Evolutionary conservation across 139 green algal genomes (phyloP).

Genomic region (Haematococcus sp.): DNA sequence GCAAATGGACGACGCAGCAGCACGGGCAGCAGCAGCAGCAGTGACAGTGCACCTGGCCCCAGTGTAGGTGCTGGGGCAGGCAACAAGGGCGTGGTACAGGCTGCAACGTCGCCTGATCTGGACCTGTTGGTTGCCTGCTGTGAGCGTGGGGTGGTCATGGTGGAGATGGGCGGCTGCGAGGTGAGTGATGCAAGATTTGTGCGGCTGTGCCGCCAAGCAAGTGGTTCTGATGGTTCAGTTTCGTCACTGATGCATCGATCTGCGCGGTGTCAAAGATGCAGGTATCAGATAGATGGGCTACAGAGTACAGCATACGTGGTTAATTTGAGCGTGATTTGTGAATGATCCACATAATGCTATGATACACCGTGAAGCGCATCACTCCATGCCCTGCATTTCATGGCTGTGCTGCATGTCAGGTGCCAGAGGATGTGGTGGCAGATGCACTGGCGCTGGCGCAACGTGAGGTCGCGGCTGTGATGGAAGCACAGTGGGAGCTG

Average conservation of each 20-base stretch:
- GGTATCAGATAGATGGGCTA: too few relatives aligned
- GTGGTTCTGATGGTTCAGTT: too few relatives aligned
- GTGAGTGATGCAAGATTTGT: slow-evolving; percentile 13
- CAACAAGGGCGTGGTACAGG: slow-evolving; percentile 7
- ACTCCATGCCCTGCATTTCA: too few relatives aligned
- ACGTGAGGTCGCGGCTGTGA: slow-evolving; percentile 5
- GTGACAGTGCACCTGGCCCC: too few relatives aligned
- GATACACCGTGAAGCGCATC: too few relatives aligned
- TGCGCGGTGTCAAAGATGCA: too few relatives aligned
- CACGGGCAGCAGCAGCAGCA: background rate
- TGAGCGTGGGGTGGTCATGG: slow-evolving; percentile 41
- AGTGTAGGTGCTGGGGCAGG: background rate
- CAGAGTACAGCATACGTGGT: too few relatives aligned
- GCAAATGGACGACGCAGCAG: slow-evolving; percentile 26
- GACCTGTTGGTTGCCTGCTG: slow-evolving; percentile 61
- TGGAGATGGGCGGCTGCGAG: slow-evolving; percentile 53
- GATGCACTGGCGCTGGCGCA: slow-evolving; percentile 29
- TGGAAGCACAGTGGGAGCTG: slow-evolving; percentile 35
- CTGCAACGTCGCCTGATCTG: slow-evolving; percentile 16
- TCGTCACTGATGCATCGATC: too few relatives aligned
- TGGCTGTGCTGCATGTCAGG: slow-evolving; percentile 10
- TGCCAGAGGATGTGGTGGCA: slow-evolving; percentile 25
- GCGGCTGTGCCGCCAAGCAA: too few relatives aligned
- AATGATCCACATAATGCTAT: too few relatives aligned
- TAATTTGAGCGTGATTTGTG: too few relatives aligned